These are phyloP conservation scores for Aureobasidium pullulans DNA, from an alignment of 2,329 filamentous ascomycete genomes.

Conservation along the genomic window DNA sequence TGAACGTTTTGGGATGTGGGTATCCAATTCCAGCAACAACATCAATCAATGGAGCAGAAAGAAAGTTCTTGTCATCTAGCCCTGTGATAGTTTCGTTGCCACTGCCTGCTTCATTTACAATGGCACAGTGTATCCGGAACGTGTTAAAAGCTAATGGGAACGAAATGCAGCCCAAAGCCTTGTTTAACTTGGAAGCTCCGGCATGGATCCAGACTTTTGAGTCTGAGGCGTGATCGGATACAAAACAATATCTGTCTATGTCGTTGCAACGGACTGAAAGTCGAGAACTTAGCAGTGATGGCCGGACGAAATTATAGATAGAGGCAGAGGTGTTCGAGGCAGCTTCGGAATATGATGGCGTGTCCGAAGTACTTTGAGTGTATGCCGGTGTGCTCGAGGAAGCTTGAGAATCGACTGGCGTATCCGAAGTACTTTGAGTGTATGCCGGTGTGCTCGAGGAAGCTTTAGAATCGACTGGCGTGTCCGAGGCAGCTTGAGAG, in stretches of 20 bases:
- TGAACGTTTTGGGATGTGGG: conserved; percentile 2
- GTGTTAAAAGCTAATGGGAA: conserved; percentile 7
- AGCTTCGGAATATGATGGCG: not conserved
- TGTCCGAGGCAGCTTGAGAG: not conserved
- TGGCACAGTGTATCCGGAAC: not conserved
- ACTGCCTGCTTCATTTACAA: not conserved
- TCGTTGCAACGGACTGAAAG: not conserved
- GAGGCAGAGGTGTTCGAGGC: not conserved
- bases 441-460: not conserved
- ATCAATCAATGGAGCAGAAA: not conserved
- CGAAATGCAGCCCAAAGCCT: not conserved
- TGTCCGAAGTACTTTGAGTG: not conserved
- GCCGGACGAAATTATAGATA: not conserved
- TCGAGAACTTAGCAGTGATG: not conserved
- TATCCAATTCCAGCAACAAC: conserved; percentile 1
- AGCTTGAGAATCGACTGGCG: not conserved
- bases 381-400: not conserved
- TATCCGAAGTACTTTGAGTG: not conserved
- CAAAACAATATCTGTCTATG: conserved; percentile 8
- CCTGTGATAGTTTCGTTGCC: not conserved
- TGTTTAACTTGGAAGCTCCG: conserved; percentile 1
- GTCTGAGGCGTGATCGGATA: not conserved
- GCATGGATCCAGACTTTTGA: conserved; percentile 12
- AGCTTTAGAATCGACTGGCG: not conserved
- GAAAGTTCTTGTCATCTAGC: not conserved